Evolutionary conservation across 1,139 yeast species (phyloP).

Genomic region (Pichia sp.): DNA sequence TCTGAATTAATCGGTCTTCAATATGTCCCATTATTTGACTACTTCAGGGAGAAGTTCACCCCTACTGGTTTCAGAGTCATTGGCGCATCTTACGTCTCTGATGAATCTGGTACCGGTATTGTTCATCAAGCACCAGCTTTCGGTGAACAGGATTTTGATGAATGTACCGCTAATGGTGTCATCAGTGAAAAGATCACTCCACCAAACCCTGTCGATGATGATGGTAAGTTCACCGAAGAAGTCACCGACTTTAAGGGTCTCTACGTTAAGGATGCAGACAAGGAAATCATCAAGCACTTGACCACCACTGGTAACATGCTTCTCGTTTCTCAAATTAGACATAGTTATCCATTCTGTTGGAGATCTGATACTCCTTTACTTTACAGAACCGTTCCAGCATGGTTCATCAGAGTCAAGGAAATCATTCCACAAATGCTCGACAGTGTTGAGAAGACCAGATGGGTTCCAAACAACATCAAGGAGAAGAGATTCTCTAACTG

Average conservation of each 20-base stretch:
- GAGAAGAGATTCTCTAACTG: slow-evolving; percentile 96
- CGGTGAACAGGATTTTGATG: slow-evolving; percentile 97
- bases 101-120: slow-evolving; percentile 97
- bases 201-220: slow-evolving; percentile 93
- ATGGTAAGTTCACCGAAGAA: slow-evolving; percentile 71
- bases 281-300: slow-evolving; percentile 75
- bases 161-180: slow-evolving; percentile 68
- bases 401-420: slow-evolving; percentile 91
- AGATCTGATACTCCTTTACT: slow-evolving; percentile 97
- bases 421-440: slow-evolving; percentile 84
- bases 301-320: slow-evolving; percentile 73
- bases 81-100: slow-evolving; percentile 76
- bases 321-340: slow-evolving; percentile 77
- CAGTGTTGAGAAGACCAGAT: slow-evolving; percentile 77
- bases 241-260: slow-evolving; percentile 73
- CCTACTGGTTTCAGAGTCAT: slow-evolving; percentile 78
- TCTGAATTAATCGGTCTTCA: slow-evolving; percentile 67
- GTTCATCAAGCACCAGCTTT: slow-evolving; percentile 98
- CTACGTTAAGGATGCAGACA: slow-evolving; percentile 95
- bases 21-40: slow-evolving; percentile 79
- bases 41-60: slow-evolving; percentile 67
- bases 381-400: slow-evolving; percentile 95
- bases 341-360: slow-evolving; percentile 99
- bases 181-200: slow-evolving; percentile 62
- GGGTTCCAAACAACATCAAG: slow-evolving; percentile 91